These are phyloP conservation scores for Balamuthia mandrillaris DNA, from an alignment of 208 protist species.

Conservation along the genomic window DNA sequence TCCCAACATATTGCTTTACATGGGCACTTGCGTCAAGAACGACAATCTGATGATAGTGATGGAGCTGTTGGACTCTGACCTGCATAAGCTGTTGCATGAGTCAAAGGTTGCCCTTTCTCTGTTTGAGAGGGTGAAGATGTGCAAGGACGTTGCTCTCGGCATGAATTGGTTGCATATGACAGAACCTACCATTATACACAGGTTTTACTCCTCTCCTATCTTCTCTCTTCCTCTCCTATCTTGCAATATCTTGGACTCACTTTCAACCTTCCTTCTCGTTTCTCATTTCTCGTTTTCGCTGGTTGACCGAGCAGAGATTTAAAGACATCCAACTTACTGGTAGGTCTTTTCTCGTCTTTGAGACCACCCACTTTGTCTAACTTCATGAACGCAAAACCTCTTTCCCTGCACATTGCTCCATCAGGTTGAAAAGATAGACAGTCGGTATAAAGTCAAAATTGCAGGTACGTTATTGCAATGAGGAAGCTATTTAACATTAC, in stretches of 20 bases:
- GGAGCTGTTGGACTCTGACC: constrained; percentile 29
- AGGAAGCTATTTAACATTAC: not conserved
- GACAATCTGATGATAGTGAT: constrained; percentile 37
- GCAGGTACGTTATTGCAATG: not conserved
- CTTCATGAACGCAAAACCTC: no score
- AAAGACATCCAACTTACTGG: not conserved
- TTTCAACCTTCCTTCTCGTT: no score
- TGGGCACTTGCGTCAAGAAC: constrained; percentile 20
- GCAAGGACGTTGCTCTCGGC: constrained; percentile 33
- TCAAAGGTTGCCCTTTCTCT: constrained; percentile 2
- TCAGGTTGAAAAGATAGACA: not conserved
- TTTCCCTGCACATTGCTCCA: no score
- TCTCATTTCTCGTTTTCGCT: no score
- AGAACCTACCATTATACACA: constrained; percentile 20
- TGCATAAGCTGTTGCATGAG: constrained; percentile 14
- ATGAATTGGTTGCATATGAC: constrained; percentile 34
- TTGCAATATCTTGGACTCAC: no score
- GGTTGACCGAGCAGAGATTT: no score
- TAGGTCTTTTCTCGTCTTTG: not conserved
- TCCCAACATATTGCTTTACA: constrained; percentile 29
- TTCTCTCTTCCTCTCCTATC: no score
- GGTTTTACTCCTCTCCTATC: no score
- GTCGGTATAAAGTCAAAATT: constrained; percentile 5
- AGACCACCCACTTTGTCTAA: not conserved
- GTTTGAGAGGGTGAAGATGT: constrained; percentile 31